phyloP scores from a whole-genome alignment of 768 basidiomycete species.

The Suillus luteus region DNA sequence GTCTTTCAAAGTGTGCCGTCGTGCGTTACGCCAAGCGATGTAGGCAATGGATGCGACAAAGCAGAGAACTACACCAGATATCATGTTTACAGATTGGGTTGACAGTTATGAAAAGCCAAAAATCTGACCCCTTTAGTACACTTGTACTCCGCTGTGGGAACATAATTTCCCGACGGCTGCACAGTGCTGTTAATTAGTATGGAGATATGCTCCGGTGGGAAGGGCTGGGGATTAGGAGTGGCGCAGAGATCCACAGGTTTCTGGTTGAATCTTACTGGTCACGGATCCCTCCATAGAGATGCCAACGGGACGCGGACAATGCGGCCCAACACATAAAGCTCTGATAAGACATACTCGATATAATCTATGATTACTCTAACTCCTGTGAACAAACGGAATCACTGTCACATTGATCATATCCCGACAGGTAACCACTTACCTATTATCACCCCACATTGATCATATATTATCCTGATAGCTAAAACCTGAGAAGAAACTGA shows the following conservation, averaged over 20 bases:
- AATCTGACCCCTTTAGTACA: background rate
- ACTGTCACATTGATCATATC: background rate
- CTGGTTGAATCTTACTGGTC: background rate
- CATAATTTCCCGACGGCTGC: background rate
- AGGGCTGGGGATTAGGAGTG: background rate
- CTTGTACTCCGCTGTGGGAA: background rate
- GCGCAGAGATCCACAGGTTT: background rate
- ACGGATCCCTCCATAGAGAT: background rate
- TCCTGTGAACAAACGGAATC: background rate
- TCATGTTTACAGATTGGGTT: background rate
- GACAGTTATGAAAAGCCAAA: background rate
- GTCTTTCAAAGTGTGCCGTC: constrained; percentile 11
- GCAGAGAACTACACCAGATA: constrained; percentile 3
- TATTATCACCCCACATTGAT: background rate
- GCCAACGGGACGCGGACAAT: background rate
- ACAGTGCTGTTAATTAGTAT: background rate
- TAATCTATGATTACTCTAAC: background rate
- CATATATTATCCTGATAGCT: too few species aligned
- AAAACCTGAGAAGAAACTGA: background rate
- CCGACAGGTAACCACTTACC: background rate
- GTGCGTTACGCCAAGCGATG: constrained; percentile 11
- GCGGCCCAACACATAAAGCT: background rate
- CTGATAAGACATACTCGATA: background rate
- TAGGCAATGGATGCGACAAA: background rate
- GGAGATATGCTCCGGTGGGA: background rate